Conservation (phyloP, 2,329 filamentous ascomycete genomes). For the Cercospora sp. region DNA sequence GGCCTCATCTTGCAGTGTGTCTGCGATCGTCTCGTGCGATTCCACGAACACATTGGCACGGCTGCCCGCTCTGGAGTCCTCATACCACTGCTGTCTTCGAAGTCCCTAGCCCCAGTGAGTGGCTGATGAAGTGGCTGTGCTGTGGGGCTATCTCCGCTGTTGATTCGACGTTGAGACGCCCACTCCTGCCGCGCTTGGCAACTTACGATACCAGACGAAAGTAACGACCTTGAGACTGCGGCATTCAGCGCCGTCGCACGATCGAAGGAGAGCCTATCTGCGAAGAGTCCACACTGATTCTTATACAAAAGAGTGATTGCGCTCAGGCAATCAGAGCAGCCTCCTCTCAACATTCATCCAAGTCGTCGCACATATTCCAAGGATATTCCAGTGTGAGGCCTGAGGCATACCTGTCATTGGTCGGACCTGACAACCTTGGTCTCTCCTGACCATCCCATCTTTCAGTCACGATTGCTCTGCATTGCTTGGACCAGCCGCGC, state of each 20-base stretch:
- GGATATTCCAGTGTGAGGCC: too few species aligned
- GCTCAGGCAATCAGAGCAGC: neutral
- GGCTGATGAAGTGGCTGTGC: neutral
- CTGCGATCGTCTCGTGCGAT: neutral
- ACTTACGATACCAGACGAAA: neutral
- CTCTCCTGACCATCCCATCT: too few species aligned
- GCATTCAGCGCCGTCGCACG: neutral
- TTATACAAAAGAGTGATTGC: neutral
- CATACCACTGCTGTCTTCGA: neutral
- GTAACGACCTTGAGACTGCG: too few species aligned
- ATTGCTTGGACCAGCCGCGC: neutral
- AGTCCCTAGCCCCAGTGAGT: neutral
- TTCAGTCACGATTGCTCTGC: too few species aligned
- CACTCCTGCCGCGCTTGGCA: neutral
- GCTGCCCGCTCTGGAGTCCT: neutral
- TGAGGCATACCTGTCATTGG: too few species aligned
- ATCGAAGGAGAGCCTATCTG: neutral
- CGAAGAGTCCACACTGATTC: neutral
- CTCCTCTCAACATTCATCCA: neutral
- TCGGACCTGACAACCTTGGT: too few species aligned
- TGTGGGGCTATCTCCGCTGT: neutral
- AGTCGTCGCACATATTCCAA: neutral
- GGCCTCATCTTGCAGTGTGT: neutral
- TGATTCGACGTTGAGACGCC: neutral
- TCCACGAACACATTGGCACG: neutral